Percentiles rank a stretch among this genome's conserved stretches.
phyloP scores from a whole-genome alignment of 2,329 filamentous ascomycete species.

The Dendrostoma leiphaemia region DNA sequence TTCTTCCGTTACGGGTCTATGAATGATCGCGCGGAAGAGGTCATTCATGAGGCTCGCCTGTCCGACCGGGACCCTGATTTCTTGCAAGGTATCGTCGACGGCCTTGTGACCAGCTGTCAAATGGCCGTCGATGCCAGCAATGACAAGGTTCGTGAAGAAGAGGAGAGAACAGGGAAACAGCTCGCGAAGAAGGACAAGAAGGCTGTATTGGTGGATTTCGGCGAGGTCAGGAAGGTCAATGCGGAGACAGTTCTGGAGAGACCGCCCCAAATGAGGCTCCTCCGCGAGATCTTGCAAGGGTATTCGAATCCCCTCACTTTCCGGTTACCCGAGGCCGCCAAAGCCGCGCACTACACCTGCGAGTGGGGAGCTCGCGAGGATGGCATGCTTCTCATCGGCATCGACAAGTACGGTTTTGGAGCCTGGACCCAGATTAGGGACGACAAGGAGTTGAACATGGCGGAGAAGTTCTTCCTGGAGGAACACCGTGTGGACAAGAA shows the following conservation, averaged over 20 bases:
- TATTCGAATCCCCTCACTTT: slow-evolving; percentile 73
- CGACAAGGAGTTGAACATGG: slow-evolving; percentile 79
- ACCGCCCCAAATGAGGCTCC: slow-evolving; percentile 80
- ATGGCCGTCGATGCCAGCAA: slow-evolving; percentile 65
- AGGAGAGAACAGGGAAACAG: slow-evolving; percentile 77
- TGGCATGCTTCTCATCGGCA: slow-evolving; percentile 94
- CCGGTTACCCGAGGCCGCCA: slow-evolving; percentile 86
- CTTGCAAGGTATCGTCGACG: slow-evolving; percentile 71
- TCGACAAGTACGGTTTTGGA: slow-evolving; percentile 90
- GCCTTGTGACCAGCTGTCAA: slow-evolving; percentile 62
- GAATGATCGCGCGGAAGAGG: slow-evolving; percentile 82
- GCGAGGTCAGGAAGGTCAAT: slow-evolving; percentile 90
- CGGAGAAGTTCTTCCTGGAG: slow-evolving; percentile 92
- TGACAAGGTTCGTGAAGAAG: slow-evolving; percentile 72
- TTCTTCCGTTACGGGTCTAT: slow-evolving; percentile 90
- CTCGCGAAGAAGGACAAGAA: slow-evolving; percentile 97
- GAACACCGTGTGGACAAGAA: slow-evolving; percentile 99
- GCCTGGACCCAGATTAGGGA: slow-evolving; percentile 95
- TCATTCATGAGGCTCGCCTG: slow-evolving; percentile 83
- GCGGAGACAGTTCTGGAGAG: slow-evolving; percentile 93
- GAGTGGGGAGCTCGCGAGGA: slow-evolving; percentile 92
- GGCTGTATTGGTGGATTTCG: slow-evolving; percentile 91
- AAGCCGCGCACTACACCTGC: slow-evolving; percentile 87
- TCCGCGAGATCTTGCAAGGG: slow-evolving; percentile 70
- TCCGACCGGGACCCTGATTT: slow-evolving; percentile 79